Percentiles rank a stretch among this genome's conserved stretches.
phyloP scores from a whole-genome alignment of 495 filamentous ascomycete genomes.

The Hypoxylon cercidicola region DNA sequence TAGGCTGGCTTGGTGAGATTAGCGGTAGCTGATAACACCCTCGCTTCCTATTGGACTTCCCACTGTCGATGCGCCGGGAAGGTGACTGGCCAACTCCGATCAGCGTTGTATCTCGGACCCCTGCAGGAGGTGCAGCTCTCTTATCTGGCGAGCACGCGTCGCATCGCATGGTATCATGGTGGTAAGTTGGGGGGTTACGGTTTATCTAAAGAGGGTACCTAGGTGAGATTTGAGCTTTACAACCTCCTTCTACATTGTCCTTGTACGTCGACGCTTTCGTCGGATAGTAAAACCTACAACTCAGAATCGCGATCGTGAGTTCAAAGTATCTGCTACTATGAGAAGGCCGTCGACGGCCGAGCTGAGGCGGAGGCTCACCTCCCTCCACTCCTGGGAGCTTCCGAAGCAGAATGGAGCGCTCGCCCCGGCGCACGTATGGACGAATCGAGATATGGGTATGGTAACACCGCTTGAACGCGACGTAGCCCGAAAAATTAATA shows the following conservation, averaged over 20 bases:
- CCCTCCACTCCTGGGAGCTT: conserved; percentile 57
- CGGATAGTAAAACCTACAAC: neutral
- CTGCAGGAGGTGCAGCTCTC: conserved; percentile 19
- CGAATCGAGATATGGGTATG: conserved; percentile 51
- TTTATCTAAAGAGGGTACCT: conserved; percentile 13
- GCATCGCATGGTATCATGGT: conserved; percentile 12
- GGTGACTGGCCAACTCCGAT: neutral
- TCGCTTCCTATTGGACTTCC: conserved; percentile 37
- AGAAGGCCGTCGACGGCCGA: conserved; percentile 31
- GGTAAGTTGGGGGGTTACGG: conserved; percentile 3
- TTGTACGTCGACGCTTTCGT: neutral
- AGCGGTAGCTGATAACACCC: conserved; percentile 31
- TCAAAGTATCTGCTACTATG: conserved; percentile 14
- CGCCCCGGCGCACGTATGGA: conserved; percentile 61
- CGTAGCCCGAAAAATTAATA: conserved; percentile 9
- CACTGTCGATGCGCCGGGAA: conserved; percentile 12
- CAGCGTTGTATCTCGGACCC: conserved; percentile 18
- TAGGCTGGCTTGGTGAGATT: no score
- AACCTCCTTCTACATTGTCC: neutral
- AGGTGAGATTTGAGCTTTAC: neutral
- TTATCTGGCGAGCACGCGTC: conserved; percentile 16
- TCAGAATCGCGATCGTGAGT: neutral
- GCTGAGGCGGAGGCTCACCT: conserved; percentile 51
- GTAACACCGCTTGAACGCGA: conserved; percentile 8
- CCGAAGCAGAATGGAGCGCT: conserved; percentile 61